These are phyloP conservation scores for Tubosaeta brunneosetosa DNA, from an alignment of 768 basidiomycete species.

Conservation along the genomic window DNA sequence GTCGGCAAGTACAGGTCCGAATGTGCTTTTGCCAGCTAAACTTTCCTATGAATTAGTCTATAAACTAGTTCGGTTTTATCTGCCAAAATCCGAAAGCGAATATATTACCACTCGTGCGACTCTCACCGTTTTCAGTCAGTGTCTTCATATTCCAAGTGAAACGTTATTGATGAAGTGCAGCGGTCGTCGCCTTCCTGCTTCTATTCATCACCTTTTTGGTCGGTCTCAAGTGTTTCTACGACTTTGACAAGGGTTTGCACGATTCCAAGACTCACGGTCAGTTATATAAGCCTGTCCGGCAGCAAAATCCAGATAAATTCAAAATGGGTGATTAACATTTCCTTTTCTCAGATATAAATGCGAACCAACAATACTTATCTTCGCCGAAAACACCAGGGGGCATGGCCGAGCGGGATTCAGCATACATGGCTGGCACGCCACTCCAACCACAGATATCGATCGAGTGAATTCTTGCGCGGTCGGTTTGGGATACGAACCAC, in stretches of 20 bases:
- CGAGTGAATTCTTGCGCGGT: slow-evolving; percentile 41
- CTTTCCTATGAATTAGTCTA: slow-evolving; percentile 49
- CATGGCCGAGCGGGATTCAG: slow-evolving; percentile 44
- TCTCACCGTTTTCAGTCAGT: slow-evolving; percentile 75
- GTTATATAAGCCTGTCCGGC: slow-evolving; percentile 37
- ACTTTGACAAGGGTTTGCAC: slow-evolving; percentile 78
- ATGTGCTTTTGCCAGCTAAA: not conserved
- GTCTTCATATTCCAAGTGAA: not conserved
- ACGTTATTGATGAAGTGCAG: slow-evolving; percentile 33
- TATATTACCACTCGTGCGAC: slow-evolving; percentile 77
- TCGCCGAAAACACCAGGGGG: slow-evolving; percentile 36
- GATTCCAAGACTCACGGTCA: slow-evolving; percentile 72
- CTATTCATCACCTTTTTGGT: slow-evolving; percentile 70
- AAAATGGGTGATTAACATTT: slow-evolving; percentile 36
- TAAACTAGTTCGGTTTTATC: slow-evolving; percentile 81
- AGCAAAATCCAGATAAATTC: slow-evolving; percentile 16
- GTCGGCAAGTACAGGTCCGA: slow-evolving; percentile 23
- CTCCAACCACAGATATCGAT: slow-evolving; percentile 70
- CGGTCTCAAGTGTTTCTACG: slow-evolving; percentile 73
- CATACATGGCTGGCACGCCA: slow-evolving; percentile 41
- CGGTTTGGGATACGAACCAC: not conserved
- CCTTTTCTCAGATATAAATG: slow-evolving; percentile 42
- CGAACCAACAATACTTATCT: slow-evolving; percentile 41
- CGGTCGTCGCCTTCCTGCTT: slow-evolving; percentile 70
- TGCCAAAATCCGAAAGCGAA: slow-evolving; percentile 46